Evolutionary conservation across 1,139 yeast species (phyloP).

Genomic region (Fermentozyma sake): DNA sequence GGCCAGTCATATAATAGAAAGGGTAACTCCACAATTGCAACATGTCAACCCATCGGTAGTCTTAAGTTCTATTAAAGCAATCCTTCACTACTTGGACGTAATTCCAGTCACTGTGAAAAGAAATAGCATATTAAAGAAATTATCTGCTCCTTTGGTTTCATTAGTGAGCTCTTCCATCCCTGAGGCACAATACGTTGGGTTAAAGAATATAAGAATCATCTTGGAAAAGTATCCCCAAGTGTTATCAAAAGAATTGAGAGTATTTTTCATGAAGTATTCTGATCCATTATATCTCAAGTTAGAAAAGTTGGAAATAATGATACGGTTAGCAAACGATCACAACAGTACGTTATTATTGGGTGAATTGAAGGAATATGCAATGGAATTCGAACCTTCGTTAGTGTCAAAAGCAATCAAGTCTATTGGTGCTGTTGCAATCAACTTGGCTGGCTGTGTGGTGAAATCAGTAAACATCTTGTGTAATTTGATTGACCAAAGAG

Average conservation of each 20-base stretch:
- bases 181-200: conserved; percentile 93
- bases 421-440: conserved; percentile 86
- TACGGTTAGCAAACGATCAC: conserved; percentile 68
- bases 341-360: conserved; percentile 70
- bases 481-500: conserved; percentile 71
- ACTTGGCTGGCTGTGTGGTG: conserved; percentile 55
- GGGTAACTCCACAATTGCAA: conserved; percentile 93
- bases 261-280: conserved; percentile 88
- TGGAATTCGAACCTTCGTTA: conserved; percentile 91
- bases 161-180: conserved; percentile 80
- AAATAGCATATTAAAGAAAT: conserved; percentile 54
- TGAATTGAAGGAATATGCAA: conserved; percentile 87
- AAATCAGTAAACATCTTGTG: conserved; percentile 75
- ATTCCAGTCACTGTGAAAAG: conserved; percentile 32
- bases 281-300: conserved; percentile 92
- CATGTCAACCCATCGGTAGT: conserved; percentile 98
- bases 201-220: conserved; percentile 86
- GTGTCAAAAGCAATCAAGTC: conserved; percentile 79
- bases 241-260: conserved; percentile 75
- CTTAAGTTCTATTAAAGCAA: conserved; percentile 77
- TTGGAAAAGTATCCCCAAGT: conserved; percentile 84
- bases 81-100: conserved; percentile 65
- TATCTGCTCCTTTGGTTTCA: conserved; percentile 91
- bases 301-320: conserved; percentile 88
- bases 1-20: conserved; percentile 81